These are phyloP conservation scores for Arthromyces matolae DNA, from an alignment of 768 basidiomycete genomes.

Conservation along the genomic window DNA sequence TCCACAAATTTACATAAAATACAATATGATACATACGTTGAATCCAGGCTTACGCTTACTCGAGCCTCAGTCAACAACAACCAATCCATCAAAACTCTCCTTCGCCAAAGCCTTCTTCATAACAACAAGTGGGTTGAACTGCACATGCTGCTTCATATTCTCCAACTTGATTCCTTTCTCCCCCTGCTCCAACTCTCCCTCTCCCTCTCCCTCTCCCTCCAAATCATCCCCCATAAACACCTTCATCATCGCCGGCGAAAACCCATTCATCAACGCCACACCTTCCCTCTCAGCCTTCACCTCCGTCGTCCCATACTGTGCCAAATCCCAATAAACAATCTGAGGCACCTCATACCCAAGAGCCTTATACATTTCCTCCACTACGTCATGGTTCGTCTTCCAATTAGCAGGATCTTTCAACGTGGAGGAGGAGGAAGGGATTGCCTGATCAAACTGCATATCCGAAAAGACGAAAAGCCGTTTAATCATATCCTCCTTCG, in stretches of 20 bases:
- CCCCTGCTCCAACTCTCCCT: slow-evolving; percentile 31
- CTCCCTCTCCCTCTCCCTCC: slow-evolving; percentile 31
- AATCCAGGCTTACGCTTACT: neutral
- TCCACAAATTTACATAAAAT: too few relatives aligned
- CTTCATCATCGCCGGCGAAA: slow-evolving; percentile 66
- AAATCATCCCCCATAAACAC: slow-evolving; percentile 61
- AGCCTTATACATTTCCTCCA: slow-evolving; percentile 49
- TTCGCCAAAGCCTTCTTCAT: slow-evolving; percentile 46
- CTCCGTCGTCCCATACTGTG: slow-evolving; percentile 17
- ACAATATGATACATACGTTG: too few relatives aligned
- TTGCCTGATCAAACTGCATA: slow-evolving; percentile 71
- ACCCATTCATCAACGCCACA: slow-evolving; percentile 58
- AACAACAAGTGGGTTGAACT: slow-evolving; percentile 39
- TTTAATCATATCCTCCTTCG: slow-evolving; percentile 70
- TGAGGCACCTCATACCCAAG: slow-evolving; percentile 73
- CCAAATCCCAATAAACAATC: slow-evolving; percentile 71
- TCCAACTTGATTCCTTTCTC: slow-evolving; percentile 25
- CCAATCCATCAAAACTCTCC: slow-evolving; percentile 52
- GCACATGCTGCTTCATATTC: slow-evolving; percentile 25
- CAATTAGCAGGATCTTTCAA: slow-evolving; percentile 31
- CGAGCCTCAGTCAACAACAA: slow-evolving; percentile 49
- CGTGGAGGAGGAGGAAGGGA: too few relatives aligned
- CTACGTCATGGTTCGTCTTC: slow-evolving; percentile 60
- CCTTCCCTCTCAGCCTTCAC: slow-evolving; percentile 25
- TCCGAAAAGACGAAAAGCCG: slow-evolving; percentile 74